Percentiles rank a stretch among this genome's conserved stretches.
These are phyloP conservation scores for Diospyros lotus DNA, from an alignment of 148 eudicot species.

Conservation along the genomic window DNA sequence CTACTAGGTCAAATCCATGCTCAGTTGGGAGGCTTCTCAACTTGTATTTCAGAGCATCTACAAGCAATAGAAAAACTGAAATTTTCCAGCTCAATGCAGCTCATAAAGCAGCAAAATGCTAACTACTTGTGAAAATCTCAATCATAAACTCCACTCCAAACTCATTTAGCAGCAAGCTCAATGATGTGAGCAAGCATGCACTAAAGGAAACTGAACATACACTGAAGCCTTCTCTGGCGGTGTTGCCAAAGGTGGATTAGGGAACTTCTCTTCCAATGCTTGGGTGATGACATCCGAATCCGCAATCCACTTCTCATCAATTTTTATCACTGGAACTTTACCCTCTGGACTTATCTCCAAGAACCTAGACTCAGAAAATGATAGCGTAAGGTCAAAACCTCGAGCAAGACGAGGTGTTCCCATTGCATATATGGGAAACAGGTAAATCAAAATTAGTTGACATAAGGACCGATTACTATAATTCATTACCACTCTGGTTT, in stretches of 20 bases:
- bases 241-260: conserved; percentile 68
- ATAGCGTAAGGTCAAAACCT: neutral
- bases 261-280: conserved; percentile 72
- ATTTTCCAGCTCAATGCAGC: neutral
- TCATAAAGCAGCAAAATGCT: neutral
- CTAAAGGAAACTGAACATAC: conserved; percentile 33
- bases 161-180: neutral
- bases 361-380: conserved; percentile 44
- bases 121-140: neutral
- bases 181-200: neutral
- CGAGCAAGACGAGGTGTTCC: neutral
- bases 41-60: neutral
- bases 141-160: neutral
- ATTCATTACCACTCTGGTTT: conserved; percentile 76
- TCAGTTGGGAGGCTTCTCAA: neutral
- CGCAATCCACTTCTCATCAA: conserved; percentile 84
- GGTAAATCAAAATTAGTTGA: neutral
- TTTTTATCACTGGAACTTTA: conserved; percentile 82
- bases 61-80: neutral
- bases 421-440: neutral
- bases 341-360: conserved; percentile 76
- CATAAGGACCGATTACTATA: neutral
- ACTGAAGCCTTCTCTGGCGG: conserved; percentile 81
- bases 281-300: conserved; percentile 91
- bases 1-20: neutral